These are phyloP conservation scores for Acaromyces ingoldii DNA, from an alignment of 1,284 basidiomycete species.

Conservation along the genomic window DNA sequence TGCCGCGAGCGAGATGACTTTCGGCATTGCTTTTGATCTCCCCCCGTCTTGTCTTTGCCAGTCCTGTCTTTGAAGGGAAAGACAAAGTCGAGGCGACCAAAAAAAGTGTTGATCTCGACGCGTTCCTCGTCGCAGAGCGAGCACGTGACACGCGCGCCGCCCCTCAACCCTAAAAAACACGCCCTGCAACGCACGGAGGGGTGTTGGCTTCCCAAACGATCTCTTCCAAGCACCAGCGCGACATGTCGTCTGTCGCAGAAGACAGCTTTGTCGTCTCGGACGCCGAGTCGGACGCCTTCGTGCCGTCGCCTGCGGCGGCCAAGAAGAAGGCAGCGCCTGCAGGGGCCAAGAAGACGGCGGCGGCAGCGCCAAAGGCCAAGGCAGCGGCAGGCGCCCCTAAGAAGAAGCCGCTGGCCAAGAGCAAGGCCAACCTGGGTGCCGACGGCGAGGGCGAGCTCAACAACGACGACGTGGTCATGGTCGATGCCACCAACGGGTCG, in stretches of 20 bases:
- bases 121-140: not conserved
- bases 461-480: constrained; percentile 40
- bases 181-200: too few species aligned
- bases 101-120: not conserved
- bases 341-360: constrained; percentile 51
- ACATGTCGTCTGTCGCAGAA: not conserved
- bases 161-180: not conserved
- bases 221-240: not conserved
- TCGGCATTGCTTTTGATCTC: too few species aligned
- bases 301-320: constrained; percentile 6
- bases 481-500: constrained; percentile 1
- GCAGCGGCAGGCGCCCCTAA: constrained; percentile 58
- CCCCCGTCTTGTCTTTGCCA: not conserved
- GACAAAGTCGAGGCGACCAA: not conserved
- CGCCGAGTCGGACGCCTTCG: not conserved
- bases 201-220: too few species aligned
- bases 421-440: constrained; percentile 56
- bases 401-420: constrained; percentile 62
- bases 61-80: not conserved
- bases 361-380: constrained; percentile 50
- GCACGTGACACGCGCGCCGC: not conserved
- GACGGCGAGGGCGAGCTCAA: constrained; percentile 44
- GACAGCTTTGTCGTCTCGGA: not conserved
- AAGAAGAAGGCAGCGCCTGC: constrained; percentile 54
- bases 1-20: not conserved